Conservation (phyloP, 2,329 filamentous ascomycete genomes). For the Akanthomyces uredinophilus region DNA sequence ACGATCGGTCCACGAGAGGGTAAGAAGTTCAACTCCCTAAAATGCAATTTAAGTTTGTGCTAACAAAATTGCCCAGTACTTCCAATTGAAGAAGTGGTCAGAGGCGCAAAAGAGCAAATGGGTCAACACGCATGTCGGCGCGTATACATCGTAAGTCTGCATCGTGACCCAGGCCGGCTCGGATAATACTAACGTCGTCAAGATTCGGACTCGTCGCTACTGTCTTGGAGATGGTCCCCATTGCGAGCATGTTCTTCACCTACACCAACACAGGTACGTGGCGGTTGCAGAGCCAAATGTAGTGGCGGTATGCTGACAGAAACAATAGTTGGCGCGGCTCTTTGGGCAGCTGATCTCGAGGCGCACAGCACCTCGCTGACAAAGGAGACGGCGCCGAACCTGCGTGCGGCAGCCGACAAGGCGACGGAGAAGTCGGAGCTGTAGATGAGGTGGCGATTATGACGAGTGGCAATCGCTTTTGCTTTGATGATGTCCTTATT, state of each 20-base stretch:
- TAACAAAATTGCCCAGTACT: slow-evolving; percentile 56
- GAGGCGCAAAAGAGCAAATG: slow-evolving; percentile 59
- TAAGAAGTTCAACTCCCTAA: slow-evolving; percentile 28
- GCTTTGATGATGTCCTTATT: too few species aligned
- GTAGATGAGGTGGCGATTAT: not conserved
- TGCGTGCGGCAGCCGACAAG: slow-evolving; percentile 46
- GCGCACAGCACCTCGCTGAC: slow-evolving; percentile 45
- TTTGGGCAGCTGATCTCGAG: slow-evolving; percentile 92
- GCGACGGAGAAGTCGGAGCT: slow-evolving; percentile 33
- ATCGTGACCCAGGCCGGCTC: too few species aligned
- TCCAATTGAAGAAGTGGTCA: slow-evolving; percentile 84
- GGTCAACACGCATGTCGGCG: slow-evolving; percentile 63
- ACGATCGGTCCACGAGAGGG: slow-evolving; percentile 46
- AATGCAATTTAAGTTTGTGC: too few species aligned
- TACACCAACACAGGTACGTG: slow-evolving; percentile 75
- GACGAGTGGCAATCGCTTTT: not conserved
- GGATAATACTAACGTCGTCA: slow-evolving; percentile 3
- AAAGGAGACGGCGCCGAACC: slow-evolving; percentile 43
- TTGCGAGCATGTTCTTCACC: slow-evolving; percentile 76
- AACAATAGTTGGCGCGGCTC: slow-evolving; percentile 68
- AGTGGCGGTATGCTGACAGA: slow-evolving; percentile 14
- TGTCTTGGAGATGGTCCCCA: slow-evolving; percentile 76
- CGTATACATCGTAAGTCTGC: slow-evolving; percentile 70
- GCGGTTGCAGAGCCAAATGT: not conserved
- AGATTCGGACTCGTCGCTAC: slow-evolving; percentile 74